Evolutionary conservation across 2,329 filamentous ascomycete species (phyloP).

Genomic region (Cryphonectria japonica): DNA sequence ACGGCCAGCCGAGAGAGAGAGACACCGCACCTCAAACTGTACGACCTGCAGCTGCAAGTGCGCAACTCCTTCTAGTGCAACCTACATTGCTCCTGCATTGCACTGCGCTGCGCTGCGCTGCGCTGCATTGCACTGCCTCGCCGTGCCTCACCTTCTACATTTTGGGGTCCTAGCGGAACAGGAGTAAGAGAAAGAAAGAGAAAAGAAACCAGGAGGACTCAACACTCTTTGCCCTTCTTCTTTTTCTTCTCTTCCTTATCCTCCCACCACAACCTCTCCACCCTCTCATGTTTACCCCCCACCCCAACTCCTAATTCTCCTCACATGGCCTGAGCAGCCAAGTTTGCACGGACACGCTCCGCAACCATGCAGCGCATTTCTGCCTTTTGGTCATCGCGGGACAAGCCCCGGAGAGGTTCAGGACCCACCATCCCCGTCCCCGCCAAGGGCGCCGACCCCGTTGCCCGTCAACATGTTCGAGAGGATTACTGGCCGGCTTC

Average conservation of each 20-base stretch:
- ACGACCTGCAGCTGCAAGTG: not conserved
- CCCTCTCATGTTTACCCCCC: conserved; percentile 21
- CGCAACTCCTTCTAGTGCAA: not conserved
- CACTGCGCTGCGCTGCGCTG: not conserved
- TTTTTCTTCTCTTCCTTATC: not conserved
- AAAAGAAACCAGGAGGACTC: not conserved
- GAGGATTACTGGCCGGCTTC: conserved; percentile 56
- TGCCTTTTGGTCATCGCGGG: conserved; percentile 46
- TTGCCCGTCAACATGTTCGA: conserved; percentile 35
- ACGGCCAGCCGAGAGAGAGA: not conserved
- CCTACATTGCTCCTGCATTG: not conserved
- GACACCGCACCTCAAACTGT: not conserved
- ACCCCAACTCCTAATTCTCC: conserved; percentile 30
- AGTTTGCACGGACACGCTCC: conserved; percentile 14
- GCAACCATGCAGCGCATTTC: conserved; percentile 51
- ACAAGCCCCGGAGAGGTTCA: conserved; percentile 34
- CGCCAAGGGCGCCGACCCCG: conserved; percentile 25
- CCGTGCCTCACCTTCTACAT: conserved; percentile 20
- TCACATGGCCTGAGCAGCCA: conserved; percentile 27
- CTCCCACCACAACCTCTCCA: not conserved
- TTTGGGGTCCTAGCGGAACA: not conserved
- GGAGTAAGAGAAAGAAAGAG: not conserved
- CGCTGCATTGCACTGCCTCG: conserved; percentile 1
- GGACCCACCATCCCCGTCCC: conserved; percentile 1
- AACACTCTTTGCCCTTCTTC: not conserved